Conservation (phyloP, 805 yeast genomes). For the Candida tallmaniae region DNA sequence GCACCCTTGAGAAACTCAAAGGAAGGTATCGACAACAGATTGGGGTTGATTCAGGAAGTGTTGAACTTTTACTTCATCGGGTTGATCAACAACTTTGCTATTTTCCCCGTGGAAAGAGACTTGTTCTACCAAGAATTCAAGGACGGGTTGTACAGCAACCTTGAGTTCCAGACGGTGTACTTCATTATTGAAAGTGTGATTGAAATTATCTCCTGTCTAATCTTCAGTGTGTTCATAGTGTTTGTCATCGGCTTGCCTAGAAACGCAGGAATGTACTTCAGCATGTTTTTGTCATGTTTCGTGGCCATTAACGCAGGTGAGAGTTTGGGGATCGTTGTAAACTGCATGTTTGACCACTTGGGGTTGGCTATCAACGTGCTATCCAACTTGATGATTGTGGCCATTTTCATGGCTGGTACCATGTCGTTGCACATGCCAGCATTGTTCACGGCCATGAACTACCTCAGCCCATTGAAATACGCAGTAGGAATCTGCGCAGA, state of each 20-base stretch:
- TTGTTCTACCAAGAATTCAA: conserved; percentile 74
- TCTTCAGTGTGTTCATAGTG: conserved; percentile 60
- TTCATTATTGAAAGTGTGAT: conserved; percentile 62
- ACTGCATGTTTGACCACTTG: conserved; percentile 65
- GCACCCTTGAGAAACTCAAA: conserved; percentile 32
- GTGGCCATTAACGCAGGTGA: conserved; percentile 72
- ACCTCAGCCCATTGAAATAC: conserved; percentile 73
- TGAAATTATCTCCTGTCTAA: conserved; percentile 53
- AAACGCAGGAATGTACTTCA: conserved; percentile 61
- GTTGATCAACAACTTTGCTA: conserved; percentile 69
- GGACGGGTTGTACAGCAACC: conserved; percentile 64
- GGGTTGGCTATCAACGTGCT: conserved; percentile 79
- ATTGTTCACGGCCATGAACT: conserved; percentile 67
- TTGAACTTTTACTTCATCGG: conserved; percentile 74
- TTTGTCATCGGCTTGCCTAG: conserved; percentile 73
- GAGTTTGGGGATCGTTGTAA: conserved; percentile 76
- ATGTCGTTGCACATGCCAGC: conserved; percentile 73
- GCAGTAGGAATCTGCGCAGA: conserved; percentile 60
- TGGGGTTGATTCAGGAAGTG: conserved; percentile 74
- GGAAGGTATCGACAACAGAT: conserved; percentile 57
- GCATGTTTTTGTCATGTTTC: conserved; percentile 50
- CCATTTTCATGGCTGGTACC: conserved; percentile 80
- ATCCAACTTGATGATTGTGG: conserved; percentile 61
- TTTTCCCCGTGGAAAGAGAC: conserved; percentile 70
- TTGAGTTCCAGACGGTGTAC: conserved; percentile 60